phyloP scores from a whole-genome alignment of 2,329 filamentous ascomycete genomes.

The Endoconidiophora laricicola region DNA sequence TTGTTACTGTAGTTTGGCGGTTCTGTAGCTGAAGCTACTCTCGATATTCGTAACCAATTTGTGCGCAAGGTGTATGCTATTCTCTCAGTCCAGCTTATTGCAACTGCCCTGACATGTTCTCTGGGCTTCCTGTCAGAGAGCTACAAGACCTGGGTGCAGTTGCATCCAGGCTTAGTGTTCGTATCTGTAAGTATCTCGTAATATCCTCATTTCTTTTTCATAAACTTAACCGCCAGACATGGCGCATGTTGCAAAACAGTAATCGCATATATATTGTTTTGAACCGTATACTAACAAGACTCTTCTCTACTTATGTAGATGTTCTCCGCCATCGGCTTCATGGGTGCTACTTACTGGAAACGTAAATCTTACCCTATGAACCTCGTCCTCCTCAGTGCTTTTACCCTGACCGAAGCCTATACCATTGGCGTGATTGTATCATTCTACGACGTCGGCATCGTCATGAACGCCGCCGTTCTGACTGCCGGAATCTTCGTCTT shows the following conservation, averaged over 20 bases:
- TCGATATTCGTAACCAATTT: conserved; percentile 95
- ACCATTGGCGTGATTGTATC: conserved; percentile 82
- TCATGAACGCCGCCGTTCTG: conserved; percentile 77
- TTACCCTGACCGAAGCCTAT: conserved; percentile 88
- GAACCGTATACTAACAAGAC: not conserved
- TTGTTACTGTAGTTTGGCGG: conserved; percentile 55
- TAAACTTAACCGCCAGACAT: not conserved
- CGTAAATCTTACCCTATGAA: conserved; percentile 91
- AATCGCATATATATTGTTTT: not conserved
- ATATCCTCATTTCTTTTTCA: not conserved
- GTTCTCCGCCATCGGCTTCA: conserved; percentile 64
- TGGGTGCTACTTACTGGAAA: conserved; percentile 87
- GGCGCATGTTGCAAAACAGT: too few species aligned
- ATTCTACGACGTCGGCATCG: conserved; percentile 69
- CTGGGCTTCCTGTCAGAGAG: conserved; percentile 67
- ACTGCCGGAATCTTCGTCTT: conserved; percentile 72
- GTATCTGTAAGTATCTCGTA: conserved; percentile 40
- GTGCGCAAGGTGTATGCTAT: conserved; percentile 96
- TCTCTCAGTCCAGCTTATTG: conserved; percentile 82
- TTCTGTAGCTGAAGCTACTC: conserved; percentile 77
- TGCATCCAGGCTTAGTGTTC: conserved; percentile 71
- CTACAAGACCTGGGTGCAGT: conserved; percentile 80
- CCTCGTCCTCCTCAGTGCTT: conserved; percentile 75
- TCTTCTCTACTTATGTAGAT: conserved; percentile 30
- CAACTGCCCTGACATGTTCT: conserved; percentile 63